Evolutionary conservation across 1,284 basidiomycete species (phyloP).

Genomic region (Pholiota adiposa): DNA sequence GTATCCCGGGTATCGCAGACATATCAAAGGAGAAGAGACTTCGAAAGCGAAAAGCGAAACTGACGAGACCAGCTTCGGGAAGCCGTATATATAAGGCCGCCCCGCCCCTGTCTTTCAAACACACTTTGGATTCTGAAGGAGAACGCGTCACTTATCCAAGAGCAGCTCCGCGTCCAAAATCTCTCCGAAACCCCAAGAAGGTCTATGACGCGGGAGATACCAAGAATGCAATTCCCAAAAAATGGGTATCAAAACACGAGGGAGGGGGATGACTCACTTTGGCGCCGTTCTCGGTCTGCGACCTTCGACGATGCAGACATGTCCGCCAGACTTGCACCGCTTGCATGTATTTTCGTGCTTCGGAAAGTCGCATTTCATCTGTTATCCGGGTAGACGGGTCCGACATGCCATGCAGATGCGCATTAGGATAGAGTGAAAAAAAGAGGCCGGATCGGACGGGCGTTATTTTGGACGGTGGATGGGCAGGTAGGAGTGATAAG

Average conservation of each 20-base stretch:
- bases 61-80: neutral
- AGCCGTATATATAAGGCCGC: constrained; percentile 19
- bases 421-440: constrained; percentile 11
- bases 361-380: constrained; percentile 86
- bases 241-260: constrained; percentile 19
- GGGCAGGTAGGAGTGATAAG: constrained; percentile 1
- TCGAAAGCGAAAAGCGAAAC: neutral
- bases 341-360: constrained; percentile 69
- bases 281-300: constrained; percentile 75
- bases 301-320: constrained; percentile 79
- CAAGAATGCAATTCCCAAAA: neutral
- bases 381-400: constrained; percentile 13
- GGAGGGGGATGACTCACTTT: constrained; percentile 61
- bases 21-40: constrained; percentile 2
- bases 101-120: constrained; percentile 11
- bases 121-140: neutral
- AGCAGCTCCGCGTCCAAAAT: constrained; percentile 5
- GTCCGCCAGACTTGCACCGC: constrained; percentile 68
- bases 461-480: neutral
- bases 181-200: constrained; percentile 2
- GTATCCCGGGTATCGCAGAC: neutral
- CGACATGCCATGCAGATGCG: constrained; percentile 8
- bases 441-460: constrained; percentile 15
- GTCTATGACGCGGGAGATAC: constrained; percentile 1
- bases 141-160: neutral